phyloP scores from a whole-genome alignment of 257 asterid species.

The Henckelia pumila region DNA sequence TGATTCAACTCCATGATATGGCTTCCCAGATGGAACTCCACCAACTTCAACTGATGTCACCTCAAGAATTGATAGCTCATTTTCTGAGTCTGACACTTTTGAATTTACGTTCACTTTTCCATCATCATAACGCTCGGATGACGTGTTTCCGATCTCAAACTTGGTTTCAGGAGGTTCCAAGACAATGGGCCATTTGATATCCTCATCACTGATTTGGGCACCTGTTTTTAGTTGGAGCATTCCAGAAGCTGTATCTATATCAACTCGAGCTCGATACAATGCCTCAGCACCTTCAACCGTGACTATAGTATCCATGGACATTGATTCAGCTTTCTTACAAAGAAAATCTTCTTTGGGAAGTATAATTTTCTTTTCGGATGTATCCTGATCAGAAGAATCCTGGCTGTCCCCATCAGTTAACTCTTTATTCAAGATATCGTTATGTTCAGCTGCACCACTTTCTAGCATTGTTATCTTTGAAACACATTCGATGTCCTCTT shows the following conservation, averaged over 20 bases:
- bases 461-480: slow-evolving; percentile 33
- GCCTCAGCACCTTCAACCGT: too few relatives aligned
- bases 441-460: slow-evolving; percentile 27
- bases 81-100: background rate
- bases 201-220: slow-evolving; percentile 15
- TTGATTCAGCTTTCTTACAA: slow-evolving; percentile 27
- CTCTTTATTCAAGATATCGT: slow-evolving; percentile 24
- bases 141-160: slow-evolving; percentile 1
- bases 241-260: too few relatives aligned
- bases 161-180: slow-evolving; percentile 4
- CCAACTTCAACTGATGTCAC: background rate
- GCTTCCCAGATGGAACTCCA: slow-evolving; percentile 14
- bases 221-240: slow-evolving; percentile 1
- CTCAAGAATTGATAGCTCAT: slow-evolving; percentile 18
- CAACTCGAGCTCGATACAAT: too few relatives aligned
- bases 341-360: slow-evolving; percentile 28
- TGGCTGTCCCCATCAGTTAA: slow-evolving; percentile 18
- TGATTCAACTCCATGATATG: slow-evolving; percentile 16
- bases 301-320: slow-evolving; percentile 18
- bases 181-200: slow-evolving; percentile 15
- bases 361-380: slow-evolving; percentile 25
- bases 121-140: background rate
- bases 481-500: slow-evolving; percentile 22
- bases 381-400: slow-evolving; percentile 24
- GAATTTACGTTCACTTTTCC: background rate